Evolutionary conservation across 495 filamentous ascomycete genomes (phyloP).

Genomic region (Neurospora africana): DNA sequence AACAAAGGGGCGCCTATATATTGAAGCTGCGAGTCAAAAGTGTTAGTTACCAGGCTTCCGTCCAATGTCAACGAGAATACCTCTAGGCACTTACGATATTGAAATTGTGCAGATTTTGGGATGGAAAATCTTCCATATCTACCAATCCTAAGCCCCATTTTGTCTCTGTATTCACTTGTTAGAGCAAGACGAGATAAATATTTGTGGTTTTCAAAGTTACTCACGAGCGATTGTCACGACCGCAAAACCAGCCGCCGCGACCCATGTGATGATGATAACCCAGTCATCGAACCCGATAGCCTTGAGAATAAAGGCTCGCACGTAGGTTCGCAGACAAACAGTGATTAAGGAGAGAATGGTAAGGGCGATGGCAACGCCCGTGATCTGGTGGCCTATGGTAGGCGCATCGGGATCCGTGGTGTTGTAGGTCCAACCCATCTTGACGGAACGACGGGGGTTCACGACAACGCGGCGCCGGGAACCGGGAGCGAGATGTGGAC

Average conservation of each 20-base stretch:
- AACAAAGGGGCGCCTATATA: constrained; percentile 33
- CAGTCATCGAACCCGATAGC: constrained; percentile 29
- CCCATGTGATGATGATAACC: constrained; percentile 28
- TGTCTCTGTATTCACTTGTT: constrained; percentile 19
- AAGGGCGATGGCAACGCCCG: constrained; percentile 21
- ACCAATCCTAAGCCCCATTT: constrained; percentile 32
- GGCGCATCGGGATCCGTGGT: constrained; percentile 23
- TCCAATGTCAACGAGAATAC: background rate
- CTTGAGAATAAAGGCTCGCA: constrained; percentile 24
- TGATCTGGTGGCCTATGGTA: constrained; percentile 26
- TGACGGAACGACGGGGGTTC: background rate
- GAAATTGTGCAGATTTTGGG: constrained; percentile 27
- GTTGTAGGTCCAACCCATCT: constrained; percentile 35
- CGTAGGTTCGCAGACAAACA: constrained; percentile 27
- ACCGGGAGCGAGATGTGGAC: background rate
- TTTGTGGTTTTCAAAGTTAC: background rate
- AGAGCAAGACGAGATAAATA: background rate
- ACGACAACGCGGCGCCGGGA: background rate
- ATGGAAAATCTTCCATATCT: constrained; percentile 21
- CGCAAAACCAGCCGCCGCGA: constrained; percentile 20
- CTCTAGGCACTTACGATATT: constrained; percentile 22
- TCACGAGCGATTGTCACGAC: constrained; percentile 21
- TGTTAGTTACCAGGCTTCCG: constrained; percentile 2
- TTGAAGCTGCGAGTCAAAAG: constrained; percentile 18
- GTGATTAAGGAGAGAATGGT: constrained; percentile 25